Base-by-base conservation (phyloP, 2,329 filamentous ascomycete species). In the Stagonosporopsis rhizophila region DNA sequence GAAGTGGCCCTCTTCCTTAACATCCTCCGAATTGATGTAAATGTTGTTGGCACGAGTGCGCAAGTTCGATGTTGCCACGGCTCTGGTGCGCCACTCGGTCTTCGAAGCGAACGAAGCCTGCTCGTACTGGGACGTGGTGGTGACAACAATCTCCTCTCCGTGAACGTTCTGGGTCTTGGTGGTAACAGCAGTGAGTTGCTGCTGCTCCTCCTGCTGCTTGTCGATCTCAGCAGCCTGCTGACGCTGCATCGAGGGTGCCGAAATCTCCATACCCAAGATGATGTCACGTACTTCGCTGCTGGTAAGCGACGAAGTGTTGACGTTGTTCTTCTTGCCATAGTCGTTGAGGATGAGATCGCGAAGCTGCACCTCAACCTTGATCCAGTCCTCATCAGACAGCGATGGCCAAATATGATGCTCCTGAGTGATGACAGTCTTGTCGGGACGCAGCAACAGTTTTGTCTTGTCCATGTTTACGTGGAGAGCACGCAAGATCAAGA, bases 281-380 rank as follows among this genome's bases (percentile, higher is more conserved):
- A 99, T 98, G 73, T 99, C 95, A 68, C 95, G 89, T 46, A 99
- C 95, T 85, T 99, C 95, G 69, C 91, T 96, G 74, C 88, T 96
- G 1, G 95, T 99, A 78, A 99, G 83, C 75, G 92, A 96, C 15
- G 96, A 96, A 12, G 95, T 94, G 69, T 99, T 99, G 81, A 99
- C 95, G 68, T 98, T 99, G 82, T 99, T 99, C 85, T 99, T 99
- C 86, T 98, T 99, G 73, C 95, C 95, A 74, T 99, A 99, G 75
- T 99, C 95, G 66, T 98, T 97, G 66, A 99, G 75, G 69, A 99
- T 99, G 64, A 99, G 81, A 81, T 99, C 95, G 75, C 95, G 89
- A 38, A 99, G 82, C 73, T 96, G 91, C 41, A 92, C 92, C 82
- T 99, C 95, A n/a, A 99, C 92, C 85, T 97, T 97, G 79, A 99